phyloP scores from a whole-genome alignment of 352 stramenopile species.

The Phytopythium chamaehyphon region DNA sequence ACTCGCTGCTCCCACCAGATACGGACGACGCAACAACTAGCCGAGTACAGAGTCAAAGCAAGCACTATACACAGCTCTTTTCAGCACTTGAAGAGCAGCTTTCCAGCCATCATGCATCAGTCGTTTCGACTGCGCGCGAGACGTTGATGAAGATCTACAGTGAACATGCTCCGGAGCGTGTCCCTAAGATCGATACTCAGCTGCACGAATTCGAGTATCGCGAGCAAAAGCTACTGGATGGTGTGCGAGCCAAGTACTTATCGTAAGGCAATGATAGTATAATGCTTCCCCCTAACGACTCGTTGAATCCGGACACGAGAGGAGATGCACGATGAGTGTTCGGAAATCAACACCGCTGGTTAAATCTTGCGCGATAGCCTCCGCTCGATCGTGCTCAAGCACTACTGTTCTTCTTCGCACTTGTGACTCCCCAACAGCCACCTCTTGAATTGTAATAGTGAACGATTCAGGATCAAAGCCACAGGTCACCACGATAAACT shows the following conservation, averaged over 20 bases:
- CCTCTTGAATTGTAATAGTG: too few species aligned
- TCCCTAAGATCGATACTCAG: slow-evolving; percentile 46
- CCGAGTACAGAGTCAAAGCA: slow-evolving; percentile 11
- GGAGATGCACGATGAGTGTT: too few species aligned
- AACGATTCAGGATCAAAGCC: neutral
- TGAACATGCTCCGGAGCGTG: slow-evolving; percentile 38
- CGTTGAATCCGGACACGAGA: too few species aligned
- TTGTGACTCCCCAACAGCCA: too few species aligned
- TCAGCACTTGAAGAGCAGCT: slow-evolving; percentile 19
- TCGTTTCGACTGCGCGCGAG: slow-evolving; percentile 14
- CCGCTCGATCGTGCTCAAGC: too few species aligned
- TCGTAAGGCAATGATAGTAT: neutral
- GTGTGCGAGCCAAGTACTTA: slow-evolving; percentile 49
- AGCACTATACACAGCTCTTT: slow-evolving; percentile 33
- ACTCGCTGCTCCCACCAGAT: neutral
- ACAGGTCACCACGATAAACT: neutral
- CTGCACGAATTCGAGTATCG: slow-evolving; percentile 47
- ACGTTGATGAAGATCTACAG: slow-evolving; percentile 42
- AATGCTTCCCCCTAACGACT: too few species aligned
- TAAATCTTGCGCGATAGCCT: too few species aligned
- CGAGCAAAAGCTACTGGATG: slow-evolving; percentile 33
- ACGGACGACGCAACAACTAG: slow-evolving; percentile 1
- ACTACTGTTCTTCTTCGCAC: too few species aligned
- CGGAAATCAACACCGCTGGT: too few species aligned
- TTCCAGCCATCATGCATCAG: slow-evolving; percentile 18